These are phyloP conservation scores for Pezicula neosporulosa DNA, from an alignment of 2,329 filamentous ascomycete species.

Conservation along the genomic window DNA sequence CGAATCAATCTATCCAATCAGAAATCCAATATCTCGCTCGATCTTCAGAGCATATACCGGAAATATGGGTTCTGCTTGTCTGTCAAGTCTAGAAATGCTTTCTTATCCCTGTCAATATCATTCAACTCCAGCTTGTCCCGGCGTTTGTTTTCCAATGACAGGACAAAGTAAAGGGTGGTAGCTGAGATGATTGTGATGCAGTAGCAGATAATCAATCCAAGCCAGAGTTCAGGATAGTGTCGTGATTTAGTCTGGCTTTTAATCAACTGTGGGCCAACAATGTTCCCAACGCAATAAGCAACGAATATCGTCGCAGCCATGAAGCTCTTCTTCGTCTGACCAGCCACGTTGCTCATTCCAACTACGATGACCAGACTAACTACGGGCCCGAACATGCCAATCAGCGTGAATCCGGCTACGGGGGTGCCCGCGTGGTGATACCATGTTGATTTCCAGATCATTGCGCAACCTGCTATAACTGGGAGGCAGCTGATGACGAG, in stretches of 20 bases:
- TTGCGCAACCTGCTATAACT: constrained; percentile 69
- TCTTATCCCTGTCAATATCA: constrained; percentile 57
- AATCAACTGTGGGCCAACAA: constrained; percentile 70
- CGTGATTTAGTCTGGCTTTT: constrained; percentile 59
- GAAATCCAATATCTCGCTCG: neutral
- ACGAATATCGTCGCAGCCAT: constrained; percentile 73
- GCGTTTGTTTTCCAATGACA: constrained; percentile 54
- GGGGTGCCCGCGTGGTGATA: constrained; percentile 60
- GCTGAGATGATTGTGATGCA: constrained; percentile 62
- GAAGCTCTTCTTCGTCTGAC: constrained; percentile 74
- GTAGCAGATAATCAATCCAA: constrained; percentile 60
- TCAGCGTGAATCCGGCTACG: constrained; percentile 68
- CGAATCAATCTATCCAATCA: no score
- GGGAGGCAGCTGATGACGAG: constrained; percentile 66
- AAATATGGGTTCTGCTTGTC: constrained; percentile 68
- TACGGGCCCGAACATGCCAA: constrained; percentile 69
- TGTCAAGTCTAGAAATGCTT: constrained; percentile 66
- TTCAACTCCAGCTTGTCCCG: constrained; percentile 47
- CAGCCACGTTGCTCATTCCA: constrained; percentile 67
- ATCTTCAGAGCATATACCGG: constrained; percentile 41
- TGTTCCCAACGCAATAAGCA: constrained; percentile 73
- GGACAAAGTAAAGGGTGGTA: constrained; percentile 51
- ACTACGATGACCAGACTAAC: constrained; percentile 58
- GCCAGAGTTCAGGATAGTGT: constrained; percentile 72
- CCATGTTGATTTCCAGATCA: constrained; percentile 71